Base-by-base conservation (phyloP, 1,284 basidiomycete genomes). In the Boletus smithii region DNA sequence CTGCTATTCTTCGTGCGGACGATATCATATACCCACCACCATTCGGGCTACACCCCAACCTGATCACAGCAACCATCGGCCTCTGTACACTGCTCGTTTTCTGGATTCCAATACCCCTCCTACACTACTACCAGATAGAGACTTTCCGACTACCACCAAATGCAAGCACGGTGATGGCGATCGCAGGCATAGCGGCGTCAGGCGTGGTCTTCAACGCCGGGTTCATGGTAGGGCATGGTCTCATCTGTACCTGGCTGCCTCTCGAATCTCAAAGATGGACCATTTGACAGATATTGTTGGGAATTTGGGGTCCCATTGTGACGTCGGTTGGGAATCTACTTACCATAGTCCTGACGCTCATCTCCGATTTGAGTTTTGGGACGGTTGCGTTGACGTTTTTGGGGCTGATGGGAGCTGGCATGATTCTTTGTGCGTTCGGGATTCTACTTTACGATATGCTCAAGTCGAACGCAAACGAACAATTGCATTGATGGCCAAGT, bases 271-370 rank as follows among this genome's bases (percentile, higher is more conserved):
- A n/a, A 48, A 23, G n/a, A 46, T 49, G 24, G 20, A 23, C 45
- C 14, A 8, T 40, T 46, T 49, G 47, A 11, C 51, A 91, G 88
- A 77, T 89, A 46, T 69, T 92, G 2, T 67, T 93, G 32, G 84
- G 83, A 16, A 62, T 86, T 11, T 93, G 88, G 90, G 91, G 91
- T 6, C 89, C 91, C 2, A 81, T 93, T 36, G 77, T 91, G 42
- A 81, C 81, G n/a, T 88, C 87, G 8, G 88, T 92, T 33, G 89
- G 88, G 36, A 88, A 77, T 63, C 74, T 94, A 16, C 73, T 91
- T 41, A 92, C 91, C 7, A 91, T 92, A 55, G 85, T 92, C 23
- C 75, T 93, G 37, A 85, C 90, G 22, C 79, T 88, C 48, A 58
- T 87, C 17, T 82, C 83, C 22, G 90, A 93, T 64, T 70, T 83